These are phyloP conservation scores for Moesziomyces aphidis DNA, from an alignment of 1,284 basidiomycete genomes.

Conservation along the genomic window DNA sequence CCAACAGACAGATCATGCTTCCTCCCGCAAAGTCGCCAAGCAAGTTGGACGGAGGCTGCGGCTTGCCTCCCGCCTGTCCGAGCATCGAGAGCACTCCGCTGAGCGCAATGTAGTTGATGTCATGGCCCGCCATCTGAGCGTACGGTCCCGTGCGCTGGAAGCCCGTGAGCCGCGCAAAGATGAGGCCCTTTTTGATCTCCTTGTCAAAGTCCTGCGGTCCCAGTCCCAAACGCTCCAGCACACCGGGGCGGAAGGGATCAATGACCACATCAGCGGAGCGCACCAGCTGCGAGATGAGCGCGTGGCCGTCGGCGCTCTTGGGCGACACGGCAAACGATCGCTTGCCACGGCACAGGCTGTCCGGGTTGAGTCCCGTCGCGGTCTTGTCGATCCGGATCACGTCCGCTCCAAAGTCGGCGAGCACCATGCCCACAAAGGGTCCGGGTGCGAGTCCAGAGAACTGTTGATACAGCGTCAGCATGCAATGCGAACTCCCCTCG, in stretches of 20 bases:
- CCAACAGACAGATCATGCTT: conserved; percentile 78
- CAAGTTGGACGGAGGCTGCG: conserved; percentile 79
- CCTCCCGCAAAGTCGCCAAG: conserved; percentile 86
- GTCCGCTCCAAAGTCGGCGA: conserved; percentile 83
- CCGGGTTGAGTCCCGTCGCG: conserved; percentile 56
- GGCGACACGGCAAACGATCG: conserved; percentile 78
- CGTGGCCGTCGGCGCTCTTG: conserved; percentile 75
- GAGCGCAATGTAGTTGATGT: conserved; percentile 86
- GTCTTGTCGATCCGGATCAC: conserved; percentile 81
- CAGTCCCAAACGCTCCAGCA: conserved; percentile 80
- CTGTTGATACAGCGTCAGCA: conserved; percentile 68
- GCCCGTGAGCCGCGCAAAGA: conserved; percentile 68
- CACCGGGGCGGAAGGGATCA: conserved; percentile 84
- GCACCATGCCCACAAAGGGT: conserved; percentile 79
- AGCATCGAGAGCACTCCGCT: conserved; percentile 77
- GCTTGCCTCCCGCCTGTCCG: conserved; percentile 71
- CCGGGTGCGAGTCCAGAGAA: conserved; percentile 87
- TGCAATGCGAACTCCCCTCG: too few species aligned
- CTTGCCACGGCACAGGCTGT: conserved; percentile 76
- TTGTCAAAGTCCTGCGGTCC: conserved; percentile 77
- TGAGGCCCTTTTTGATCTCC: conserved; percentile 70
- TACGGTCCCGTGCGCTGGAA: conserved; percentile 65
- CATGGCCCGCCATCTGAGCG: conserved; percentile 72
- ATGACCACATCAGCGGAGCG: conserved; percentile 80
- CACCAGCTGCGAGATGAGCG: conserved; percentile 75